These are phyloP conservation scores for Delphinella strobiligena DNA, from an alignment of 2,329 filamentous ascomycete genomes.

Conservation along the genomic window DNA sequence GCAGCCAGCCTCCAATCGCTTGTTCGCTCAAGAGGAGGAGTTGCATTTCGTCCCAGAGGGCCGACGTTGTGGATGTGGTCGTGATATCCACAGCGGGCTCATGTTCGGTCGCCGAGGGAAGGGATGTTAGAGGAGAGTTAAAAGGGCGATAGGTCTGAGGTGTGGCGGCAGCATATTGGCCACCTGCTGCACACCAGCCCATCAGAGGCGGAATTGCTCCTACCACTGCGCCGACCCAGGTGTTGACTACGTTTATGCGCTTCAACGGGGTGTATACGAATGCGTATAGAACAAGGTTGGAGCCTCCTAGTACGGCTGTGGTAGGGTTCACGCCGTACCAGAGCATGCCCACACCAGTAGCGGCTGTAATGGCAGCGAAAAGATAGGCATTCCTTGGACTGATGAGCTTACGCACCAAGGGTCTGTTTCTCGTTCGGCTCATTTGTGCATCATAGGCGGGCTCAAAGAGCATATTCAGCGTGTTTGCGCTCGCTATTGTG, in stretches of 20 bases:
- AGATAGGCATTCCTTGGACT: slow-evolving; percentile 56
- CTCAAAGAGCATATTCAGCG: slow-evolving; percentile 96
- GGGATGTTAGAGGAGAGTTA: slow-evolving; percentile 14
- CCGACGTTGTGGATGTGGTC: slow-evolving; percentile 2
- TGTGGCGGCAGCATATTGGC: slow-evolving; percentile 53
- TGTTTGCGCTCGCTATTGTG: slow-evolving; percentile 82
- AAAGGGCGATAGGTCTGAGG: background rate
- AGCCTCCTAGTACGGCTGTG: slow-evolving; percentile 68
- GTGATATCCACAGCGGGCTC: background rate
- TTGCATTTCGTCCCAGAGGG: slow-evolving; percentile 17
- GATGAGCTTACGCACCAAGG: slow-evolving; percentile 72
- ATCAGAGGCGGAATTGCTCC: slow-evolving; percentile 91
- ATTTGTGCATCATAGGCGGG: slow-evolving; percentile 81
- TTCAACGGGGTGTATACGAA: slow-evolving; percentile 90
- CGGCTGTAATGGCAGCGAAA: slow-evolving; percentile 67
- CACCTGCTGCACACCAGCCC: slow-evolving; percentile 94
- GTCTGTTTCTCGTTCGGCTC: slow-evolving; percentile 82
- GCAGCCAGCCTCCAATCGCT: slow-evolving; percentile 66
- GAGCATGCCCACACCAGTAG: slow-evolving; percentile 57
- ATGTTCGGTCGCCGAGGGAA: slow-evolving; percentile 9
- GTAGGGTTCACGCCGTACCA: slow-evolving; percentile 92
- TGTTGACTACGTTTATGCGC: slow-evolving; percentile 74
- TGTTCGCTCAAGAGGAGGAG: slow-evolving; percentile 24
- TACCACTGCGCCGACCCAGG: slow-evolving; percentile 87
- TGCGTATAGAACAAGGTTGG: slow-evolving; percentile 83